These are phyloP conservation scores for Lagenaria siceraria DNA, from an alignment of 306 rosid genomes.

Conservation along the genomic window DNA sequence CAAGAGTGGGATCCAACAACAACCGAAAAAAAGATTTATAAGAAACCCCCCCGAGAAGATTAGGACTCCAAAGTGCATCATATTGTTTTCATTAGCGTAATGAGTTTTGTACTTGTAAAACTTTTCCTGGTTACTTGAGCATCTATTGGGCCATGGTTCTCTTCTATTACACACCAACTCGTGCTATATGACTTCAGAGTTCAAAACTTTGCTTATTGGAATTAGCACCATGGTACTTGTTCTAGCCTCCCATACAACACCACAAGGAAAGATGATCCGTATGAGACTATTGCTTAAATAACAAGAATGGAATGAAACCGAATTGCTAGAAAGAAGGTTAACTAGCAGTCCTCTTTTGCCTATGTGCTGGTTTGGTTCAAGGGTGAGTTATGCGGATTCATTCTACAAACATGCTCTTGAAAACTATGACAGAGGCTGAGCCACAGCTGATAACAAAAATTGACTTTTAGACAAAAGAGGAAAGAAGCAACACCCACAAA, in stretches of 20 bases:
- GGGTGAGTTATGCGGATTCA: background rate
- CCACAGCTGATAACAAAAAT: background rate
- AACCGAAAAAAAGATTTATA: too few relatives aligned
- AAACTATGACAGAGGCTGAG: background rate
- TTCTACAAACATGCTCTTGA: background rate
- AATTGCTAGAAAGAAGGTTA: background rate
- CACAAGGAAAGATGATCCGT: background rate
- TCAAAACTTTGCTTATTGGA: background rate
- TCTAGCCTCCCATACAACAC: background rate
- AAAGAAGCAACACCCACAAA: too few relatives aligned
- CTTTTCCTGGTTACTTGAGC: background rate
- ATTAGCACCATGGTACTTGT: background rate
- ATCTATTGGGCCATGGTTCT: background rate
- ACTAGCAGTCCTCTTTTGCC: background rate
- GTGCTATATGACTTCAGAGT: background rate
- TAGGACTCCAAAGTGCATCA: too few relatives aligned
- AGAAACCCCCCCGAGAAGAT: too few relatives aligned
- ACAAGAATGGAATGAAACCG: background rate
- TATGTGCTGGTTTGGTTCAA: background rate
- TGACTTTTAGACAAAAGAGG: background rate
- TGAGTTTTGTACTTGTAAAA: background rate
- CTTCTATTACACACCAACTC: background rate
- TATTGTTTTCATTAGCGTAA: too few relatives aligned
- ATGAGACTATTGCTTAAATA: background rate
- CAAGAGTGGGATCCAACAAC: too few relatives aligned